phyloP scores from a whole-genome alignment of 768 basidiomycete genomes.

The Trametes cinnabarina region DNA sequence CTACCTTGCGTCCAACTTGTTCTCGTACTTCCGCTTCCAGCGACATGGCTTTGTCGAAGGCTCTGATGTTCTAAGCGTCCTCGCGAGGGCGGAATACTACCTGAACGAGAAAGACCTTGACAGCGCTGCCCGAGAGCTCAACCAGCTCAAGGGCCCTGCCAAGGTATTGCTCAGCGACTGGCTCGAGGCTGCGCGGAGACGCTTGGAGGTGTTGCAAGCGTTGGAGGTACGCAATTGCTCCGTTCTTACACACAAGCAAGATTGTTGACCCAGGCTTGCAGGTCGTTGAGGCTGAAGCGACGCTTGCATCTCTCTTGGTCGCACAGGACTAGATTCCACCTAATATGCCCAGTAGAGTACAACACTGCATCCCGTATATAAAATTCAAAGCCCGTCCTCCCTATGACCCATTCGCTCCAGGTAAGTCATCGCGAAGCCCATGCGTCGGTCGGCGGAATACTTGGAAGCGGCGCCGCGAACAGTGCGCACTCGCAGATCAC shows the following conservation, averaged over 20 bases:
- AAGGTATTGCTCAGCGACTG: conserved; percentile 78
- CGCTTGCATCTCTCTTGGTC: conserved; percentile 75
- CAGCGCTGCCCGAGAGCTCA: conserved; percentile 84
- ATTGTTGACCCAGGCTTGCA: conserved; percentile 31
- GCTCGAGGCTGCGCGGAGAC: conserved; percentile 83
- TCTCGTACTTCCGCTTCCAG: conserved; percentile 77
- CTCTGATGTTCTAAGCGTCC: conserved; percentile 78
- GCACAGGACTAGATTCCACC: conserved; percentile 31
- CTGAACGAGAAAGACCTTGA: conserved; percentile 93
- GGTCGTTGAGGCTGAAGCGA: conserved; percentile 84
- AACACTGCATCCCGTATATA: conserved; percentile 13
- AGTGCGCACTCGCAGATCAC: conserved; percentile 86
- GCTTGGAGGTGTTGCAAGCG: conserved; percentile 90
- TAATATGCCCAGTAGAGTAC: conserved; percentile 17
- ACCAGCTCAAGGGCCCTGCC: conserved; percentile 82
- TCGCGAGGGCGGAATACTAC: conserved; percentile 86
- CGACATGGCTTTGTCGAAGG: conserved; percentile 78
- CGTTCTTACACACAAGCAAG: neutral
- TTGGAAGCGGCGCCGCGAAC: neutral
- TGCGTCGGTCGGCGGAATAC: neutral
- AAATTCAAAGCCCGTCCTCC: neutral
- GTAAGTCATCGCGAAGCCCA: neutral
- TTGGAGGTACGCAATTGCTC: conserved; percentile 56
- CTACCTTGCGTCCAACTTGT: conserved; percentile 75
- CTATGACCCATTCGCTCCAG: neutral